Evolutionary conservation across 352 stramenopile species (phyloP), one percentile per base, ranked within the genome.

Genomic region (Blastocystis hominis): DNA sequence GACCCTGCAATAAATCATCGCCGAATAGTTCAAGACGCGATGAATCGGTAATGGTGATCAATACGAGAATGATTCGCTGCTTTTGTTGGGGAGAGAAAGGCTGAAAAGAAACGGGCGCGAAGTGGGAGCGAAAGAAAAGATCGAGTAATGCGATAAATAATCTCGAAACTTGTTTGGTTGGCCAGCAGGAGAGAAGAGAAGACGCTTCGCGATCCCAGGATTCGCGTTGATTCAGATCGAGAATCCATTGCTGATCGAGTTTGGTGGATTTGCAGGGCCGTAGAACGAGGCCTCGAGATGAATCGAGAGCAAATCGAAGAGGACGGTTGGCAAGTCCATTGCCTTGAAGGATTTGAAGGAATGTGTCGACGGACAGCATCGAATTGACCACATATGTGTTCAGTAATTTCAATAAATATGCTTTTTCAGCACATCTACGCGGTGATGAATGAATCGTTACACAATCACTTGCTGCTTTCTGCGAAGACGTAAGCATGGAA

Each of bases 401-500:
- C 62, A 2, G 62, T 59, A 13, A 78, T 38, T 40, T 78, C n/a
- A n/a, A n/a, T n/a, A n/a, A n/a, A n/a, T n/a, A n/a, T n/a, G n/a
- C n/a, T n/a, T n/a, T n/a, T n/a, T n/a, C n/a, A n/a, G n/a, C n/a
- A n/a, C n/a, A n/a, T n/a, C n/a, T n/a, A n/a, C n/a, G n/a, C n/a
- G n/a, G n/a, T 78, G 53, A 62, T 78, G 24, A 78, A 46, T 24
- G 38, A 59, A 13, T n/a, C 0, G 13, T 17, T 15, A 24, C 59
- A n/a, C 3, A n/a, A 15, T 15, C 62, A 30, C n/a, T 78, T 78
- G 13, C 34, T 30, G n/a, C 10, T n/a, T 30, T 36, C 2, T n/a
- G 13, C 40, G 42, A 78, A 78, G 42, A 78, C 68, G 53, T 40
- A 78, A 40, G 62, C 36, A 56, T 78, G 68, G 40, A 78, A 78